These are phyloP conservation scores for Alternaria postmessia DNA, from an alignment of 2,329 filamentous ascomycete species.

Conservation along the genomic window DNA sequence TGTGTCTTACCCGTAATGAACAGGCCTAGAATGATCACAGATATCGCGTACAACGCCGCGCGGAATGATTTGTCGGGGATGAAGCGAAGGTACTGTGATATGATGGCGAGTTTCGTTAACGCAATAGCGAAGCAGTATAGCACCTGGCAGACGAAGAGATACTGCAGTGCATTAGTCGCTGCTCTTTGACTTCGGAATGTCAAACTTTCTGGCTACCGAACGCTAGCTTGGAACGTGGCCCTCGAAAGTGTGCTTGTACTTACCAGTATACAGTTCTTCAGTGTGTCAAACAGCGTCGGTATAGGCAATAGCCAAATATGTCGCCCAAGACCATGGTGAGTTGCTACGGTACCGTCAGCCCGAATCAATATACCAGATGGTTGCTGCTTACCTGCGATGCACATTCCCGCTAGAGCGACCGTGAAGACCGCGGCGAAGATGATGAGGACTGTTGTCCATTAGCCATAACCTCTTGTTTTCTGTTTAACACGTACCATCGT, in stretches of 20 bases:
- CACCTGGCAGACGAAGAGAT: slow-evolving; percentile 36
- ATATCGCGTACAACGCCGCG: slow-evolving; percentile 28
- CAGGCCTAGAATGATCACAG: slow-evolving; percentile 22
- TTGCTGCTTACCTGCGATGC: slow-evolving; percentile 31
- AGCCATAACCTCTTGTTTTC: neutral
- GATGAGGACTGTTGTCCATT: slow-evolving; percentile 29
- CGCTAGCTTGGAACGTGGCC: neutral
- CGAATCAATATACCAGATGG: neutral
- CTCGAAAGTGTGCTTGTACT: slow-evolving; percentile 4
- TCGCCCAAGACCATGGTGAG: slow-evolving; percentile 29
- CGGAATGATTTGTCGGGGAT: slow-evolving; percentile 31
- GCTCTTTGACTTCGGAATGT: neutral
- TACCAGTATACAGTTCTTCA: slow-evolving; percentile 32
- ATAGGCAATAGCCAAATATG: slow-evolving; percentile 35
- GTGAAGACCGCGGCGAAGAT: slow-evolving; percentile 34
- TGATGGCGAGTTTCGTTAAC: slow-evolving; percentile 40
- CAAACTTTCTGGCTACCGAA: neutral
- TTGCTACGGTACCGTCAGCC: slow-evolving; percentile 22
- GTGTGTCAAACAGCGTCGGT: slow-evolving; percentile 16
- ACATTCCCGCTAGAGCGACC: slow-evolving; percentile 30
- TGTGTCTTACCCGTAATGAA: slow-evolving; percentile 30
- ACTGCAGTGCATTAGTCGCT: slow-evolving; percentile 23
- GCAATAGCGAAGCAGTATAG: slow-evolving; percentile 39
- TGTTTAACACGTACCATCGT: slow-evolving; percentile 29
- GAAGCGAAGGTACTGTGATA: slow-evolving; percentile 40